phyloP scores from a whole-genome alignment of 2,329 filamentous ascomycete species.

The Cytospora paraplurivora region DNA sequence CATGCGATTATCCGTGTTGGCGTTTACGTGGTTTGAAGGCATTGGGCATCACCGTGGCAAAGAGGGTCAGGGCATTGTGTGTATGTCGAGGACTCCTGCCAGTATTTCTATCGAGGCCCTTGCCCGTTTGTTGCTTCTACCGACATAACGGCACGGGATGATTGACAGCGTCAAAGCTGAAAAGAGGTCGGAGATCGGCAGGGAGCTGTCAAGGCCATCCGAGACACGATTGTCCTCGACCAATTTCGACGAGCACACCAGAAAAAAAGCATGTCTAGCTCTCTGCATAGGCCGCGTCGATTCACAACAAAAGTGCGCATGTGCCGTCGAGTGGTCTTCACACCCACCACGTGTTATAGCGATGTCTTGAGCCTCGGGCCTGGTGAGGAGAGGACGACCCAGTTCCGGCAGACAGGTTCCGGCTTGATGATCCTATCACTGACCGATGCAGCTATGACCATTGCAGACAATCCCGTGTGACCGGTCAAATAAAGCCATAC shows the following conservation, averaged over 20 bases:
- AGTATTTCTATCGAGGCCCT: constrained; percentile 9
- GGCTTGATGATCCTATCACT: neutral
- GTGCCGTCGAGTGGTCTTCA: neutral
- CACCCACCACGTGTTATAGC: neutral
- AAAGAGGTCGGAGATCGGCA: neutral
- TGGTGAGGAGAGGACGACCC: neutral
- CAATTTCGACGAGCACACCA: neutral
- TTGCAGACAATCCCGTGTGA: neutral
- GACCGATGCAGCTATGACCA: neutral
- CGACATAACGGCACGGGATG: neutral
- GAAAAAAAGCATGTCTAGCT: constrained; percentile 1
- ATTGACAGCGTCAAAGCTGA: neutral
- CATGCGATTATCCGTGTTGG: neutral
- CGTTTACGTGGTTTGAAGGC: constrained; percentile 1
- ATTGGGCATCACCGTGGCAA: neutral
- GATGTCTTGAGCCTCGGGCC: neutral
- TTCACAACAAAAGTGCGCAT: neutral
- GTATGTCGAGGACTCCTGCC: neutral
- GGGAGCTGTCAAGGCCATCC: neutral
- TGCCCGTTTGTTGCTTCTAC: constrained; percentile 1
- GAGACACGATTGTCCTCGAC: neutral
- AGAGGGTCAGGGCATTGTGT: neutral
- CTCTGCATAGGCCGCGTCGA: neutral
- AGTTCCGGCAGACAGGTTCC: neutral
- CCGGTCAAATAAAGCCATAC: neutral